Evolutionary conservation across 2,329 filamentous ascomycete genomes (phyloP).

Genomic region (Sclerotinia sclerotiorum): DNA sequence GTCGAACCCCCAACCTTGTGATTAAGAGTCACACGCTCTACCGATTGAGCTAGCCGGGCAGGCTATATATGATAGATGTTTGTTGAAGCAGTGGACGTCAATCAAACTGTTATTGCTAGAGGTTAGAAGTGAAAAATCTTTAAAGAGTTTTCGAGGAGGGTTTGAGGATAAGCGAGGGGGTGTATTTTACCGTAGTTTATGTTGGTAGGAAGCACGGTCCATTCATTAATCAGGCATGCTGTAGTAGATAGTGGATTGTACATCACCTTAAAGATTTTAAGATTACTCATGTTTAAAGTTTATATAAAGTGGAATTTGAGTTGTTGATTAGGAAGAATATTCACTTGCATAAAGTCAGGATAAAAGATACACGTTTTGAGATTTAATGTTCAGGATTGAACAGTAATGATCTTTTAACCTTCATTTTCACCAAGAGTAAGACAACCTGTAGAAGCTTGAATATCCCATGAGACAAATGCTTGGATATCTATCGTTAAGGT

Average conservation of each 20-base stretch:
- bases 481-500: neutral
- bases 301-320: neutral
- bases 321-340: no score
- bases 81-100: rapidly evolving
- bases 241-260: neutral
- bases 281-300: no score
- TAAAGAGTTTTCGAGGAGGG: neutral
- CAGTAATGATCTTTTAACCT: neutral
- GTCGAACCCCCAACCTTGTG: slow-evolving; percentile 22
- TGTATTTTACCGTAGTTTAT: no score
- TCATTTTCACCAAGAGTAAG: neutral
- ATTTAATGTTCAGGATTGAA: neutral
- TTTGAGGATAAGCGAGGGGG: slow-evolving; percentile 9
- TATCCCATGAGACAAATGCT: neutral
- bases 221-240: neutral
- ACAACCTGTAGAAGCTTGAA: neutral
- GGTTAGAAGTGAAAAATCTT: neutral
- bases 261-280: neutral
- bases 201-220: neutral
- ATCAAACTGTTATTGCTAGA: neutral
- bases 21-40: slow-evolving; percentile 40
- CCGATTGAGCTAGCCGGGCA: slow-evolving; percentile 39
- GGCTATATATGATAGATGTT: slow-evolving; percentile 12
- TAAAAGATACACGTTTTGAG: no score
- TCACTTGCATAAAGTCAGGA: neutral